Evolutionary conservation across 2,329 filamentous ascomycete genomes (phyloP), one percentile per base, ranked within the genome.

Genomic region (Oidium heveae): DNA sequence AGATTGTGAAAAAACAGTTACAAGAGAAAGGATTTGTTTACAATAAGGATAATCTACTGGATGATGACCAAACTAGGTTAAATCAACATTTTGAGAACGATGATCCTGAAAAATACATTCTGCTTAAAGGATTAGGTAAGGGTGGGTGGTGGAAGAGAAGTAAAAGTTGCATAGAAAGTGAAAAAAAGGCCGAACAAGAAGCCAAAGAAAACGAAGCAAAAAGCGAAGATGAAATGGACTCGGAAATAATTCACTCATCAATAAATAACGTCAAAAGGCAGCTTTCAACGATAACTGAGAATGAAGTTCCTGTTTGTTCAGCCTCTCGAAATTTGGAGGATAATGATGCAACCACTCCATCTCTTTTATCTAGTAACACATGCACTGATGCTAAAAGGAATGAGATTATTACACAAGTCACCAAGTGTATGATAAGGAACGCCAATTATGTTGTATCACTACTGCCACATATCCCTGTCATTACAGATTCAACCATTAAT

Each of bases 1-100:
- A 58, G 32, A 58, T 60, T 16, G 58, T 61, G 9, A 54, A 44
- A 7, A 37, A 54, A 46, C 53, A 56, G 33, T 54, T 61, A 10
- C 47, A 58, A 8, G 58, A 58, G 18, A 50, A 56, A 15, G 59
- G 62, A 16, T 33, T 58, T n/a, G 57, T 28, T 28, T 28, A 61
- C 28, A 59, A 57, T 20, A 59, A 61, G 24, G 41, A 57, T 7
- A 44, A 56, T n/a, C 53, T 28, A 43, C 15, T 7, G 20, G 18
- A 33, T 4, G 33, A 32, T 28, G 4, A 15, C 8, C 10, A 8
- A 13, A 34, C 9, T 18, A n/a, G 18, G 20, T 51, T 32, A n/a
- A 32, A 36, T 20, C 7, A 12, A 12, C 28, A 18, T 58, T 20
- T 50, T 56, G 32, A 55, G 54, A 36, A 50, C 5, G 13, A 15